phyloP scores from a whole-genome alignment of 2,329 filamentous ascomycete species.

The Penicillium griseofulvum region DNA sequence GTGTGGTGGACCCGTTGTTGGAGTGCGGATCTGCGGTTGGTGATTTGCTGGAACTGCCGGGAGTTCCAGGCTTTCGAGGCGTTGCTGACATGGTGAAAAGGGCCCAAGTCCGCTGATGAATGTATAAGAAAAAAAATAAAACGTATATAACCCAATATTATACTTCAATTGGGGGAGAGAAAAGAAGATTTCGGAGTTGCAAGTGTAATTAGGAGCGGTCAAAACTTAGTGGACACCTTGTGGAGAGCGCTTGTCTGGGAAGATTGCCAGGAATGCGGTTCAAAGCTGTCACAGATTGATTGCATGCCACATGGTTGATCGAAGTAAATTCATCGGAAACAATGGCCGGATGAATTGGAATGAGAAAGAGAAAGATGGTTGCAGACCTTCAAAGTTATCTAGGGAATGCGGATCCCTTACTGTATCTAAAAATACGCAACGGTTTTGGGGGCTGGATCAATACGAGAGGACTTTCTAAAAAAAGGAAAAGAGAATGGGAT shows the following conservation, averaged over 20 bases:
- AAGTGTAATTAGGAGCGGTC: constrained; percentile 24
- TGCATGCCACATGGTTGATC: constrained; percentile 24
- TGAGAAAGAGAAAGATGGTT: constrained; percentile 15
- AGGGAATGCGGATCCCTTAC: constrained; percentile 27
- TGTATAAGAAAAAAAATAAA: constrained; percentile 13
- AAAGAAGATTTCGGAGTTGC: constrained; percentile 11
- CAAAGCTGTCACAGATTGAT: constrained; percentile 24
- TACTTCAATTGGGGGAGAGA: background rate
- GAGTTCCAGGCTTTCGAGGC: constrained; percentile 43
- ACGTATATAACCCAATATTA: background rate
- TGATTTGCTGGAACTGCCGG: constrained; percentile 34
- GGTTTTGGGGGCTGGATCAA: constrained; percentile 13
- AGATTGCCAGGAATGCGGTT: constrained; percentile 13
- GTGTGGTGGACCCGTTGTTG: constrained; percentile 36
- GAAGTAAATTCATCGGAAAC: constrained; percentile 20
- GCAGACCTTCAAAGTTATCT: constrained; percentile 15
- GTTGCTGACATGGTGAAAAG: constrained; percentile 42
- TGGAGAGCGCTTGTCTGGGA: constrained; percentile 21
- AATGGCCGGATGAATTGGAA: constrained; percentile 17
- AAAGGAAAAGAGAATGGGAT: background rate
- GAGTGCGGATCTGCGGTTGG: constrained; percentile 30
- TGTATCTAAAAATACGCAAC: constrained; percentile 26
- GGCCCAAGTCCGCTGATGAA: constrained; percentile 13
- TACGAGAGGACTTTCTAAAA: constrained; percentile 5
- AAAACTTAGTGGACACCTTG: constrained; percentile 24